Evolutionary conservation across 1,284 basidiomycete genomes (phyloP), one percentile per base, ranked within the genome.

Genomic region (Apiotrichum veenhuisii): DNA sequence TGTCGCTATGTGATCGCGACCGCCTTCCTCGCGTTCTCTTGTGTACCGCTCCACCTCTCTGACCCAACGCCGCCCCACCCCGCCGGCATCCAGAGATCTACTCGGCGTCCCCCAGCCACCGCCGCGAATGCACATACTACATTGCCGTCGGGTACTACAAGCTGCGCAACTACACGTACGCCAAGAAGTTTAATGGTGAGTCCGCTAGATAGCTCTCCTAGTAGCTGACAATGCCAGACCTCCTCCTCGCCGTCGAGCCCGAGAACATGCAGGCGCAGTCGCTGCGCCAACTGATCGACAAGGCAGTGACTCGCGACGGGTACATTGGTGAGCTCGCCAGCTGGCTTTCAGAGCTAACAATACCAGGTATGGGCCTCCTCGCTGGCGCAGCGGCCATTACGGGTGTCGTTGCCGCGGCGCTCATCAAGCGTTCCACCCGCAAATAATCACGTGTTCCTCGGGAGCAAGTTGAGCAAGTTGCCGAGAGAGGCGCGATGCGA

Each of bases 41-140:
- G 2, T 25, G 33, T 8, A 22, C 23, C 20, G 27, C 12, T 25
- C 38, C 27, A 36, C 34, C 41, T 57, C 46, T 15, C 44, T 12
- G 45, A 54, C 18, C 36, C 26, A 14, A 18, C 17, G 20, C 30
- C 41, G 34, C 41, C 26, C n/a, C n/a, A n/a, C n/a, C 25, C 25
- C 23, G 45, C 51, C 20, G 23, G 7, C 30, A 27, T 36, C 8
- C 69, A 94, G 96, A 98, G 54, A 88, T 99, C 58, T 98, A 96
- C 78, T 86, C 91, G 52, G 82, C 85, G 2, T 94, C 97, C 62
- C 87, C 95, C 12, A 78, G 85, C 34, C 84, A 96, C 64, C 82
- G 96, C 63, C 81, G 96, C 75, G 96, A 99, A 78, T 98, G 96
- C 71, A 79, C 98, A 37, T 99, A 98, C 75, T 99, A 98, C 78